Conservation (phyloP, 768 basidiomycete species). For the Podaxis sp. region DNA sequence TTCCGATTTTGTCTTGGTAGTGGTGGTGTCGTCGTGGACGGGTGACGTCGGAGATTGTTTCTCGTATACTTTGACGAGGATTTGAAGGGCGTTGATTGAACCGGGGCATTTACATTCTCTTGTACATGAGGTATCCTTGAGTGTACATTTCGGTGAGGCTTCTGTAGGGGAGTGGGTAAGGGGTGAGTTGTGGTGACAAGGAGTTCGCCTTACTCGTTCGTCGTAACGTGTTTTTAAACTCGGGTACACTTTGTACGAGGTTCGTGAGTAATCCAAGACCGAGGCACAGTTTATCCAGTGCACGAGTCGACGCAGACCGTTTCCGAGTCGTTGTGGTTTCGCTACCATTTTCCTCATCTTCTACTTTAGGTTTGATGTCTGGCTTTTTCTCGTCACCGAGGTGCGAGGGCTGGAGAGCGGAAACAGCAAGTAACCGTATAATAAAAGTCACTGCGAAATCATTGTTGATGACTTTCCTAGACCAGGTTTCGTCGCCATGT, state of each 20-base stretch:
- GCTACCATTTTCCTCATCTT: slow-evolving; percentile 18
- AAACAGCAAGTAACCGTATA: slow-evolving; percentile 44
- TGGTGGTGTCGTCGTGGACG: slow-evolving; percentile 17
- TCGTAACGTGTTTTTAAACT: slow-evolving; percentile 45
- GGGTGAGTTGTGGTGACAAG: neutral
- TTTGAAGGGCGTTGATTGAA: slow-evolving; percentile 45
- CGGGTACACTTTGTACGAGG: slow-evolving; percentile 59
- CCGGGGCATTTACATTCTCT: slow-evolving; percentile 52
- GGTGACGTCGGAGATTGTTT: slow-evolving; percentile 28
- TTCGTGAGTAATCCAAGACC: slow-evolving; percentile 76
- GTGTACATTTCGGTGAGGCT: slow-evolving; percentile 50
- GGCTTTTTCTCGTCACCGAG: neutral
- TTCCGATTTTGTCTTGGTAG: slow-evolving; percentile 11
- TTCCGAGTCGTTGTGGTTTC: neutral
- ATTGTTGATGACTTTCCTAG: slow-evolving; percentile 46
- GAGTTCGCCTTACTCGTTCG: slow-evolving; percentile 47
- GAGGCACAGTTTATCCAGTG: slow-evolving; percentile 74
- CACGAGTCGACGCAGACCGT: slow-evolving; percentile 27
- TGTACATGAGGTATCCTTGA: slow-evolving; percentile 48
- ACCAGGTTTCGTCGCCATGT: slow-evolving; percentile 61
- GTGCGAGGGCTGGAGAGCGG: slow-evolving; percentile 21
- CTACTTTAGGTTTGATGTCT: slow-evolving; percentile 14
- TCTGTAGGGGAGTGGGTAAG: slow-evolving; percentile 30
- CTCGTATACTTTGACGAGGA: slow-evolving; percentile 50
- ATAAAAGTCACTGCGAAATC: slow-evolving; percentile 46